Conservation (phyloP, 805 yeast species). For the Candida methanosorbosa region DNA sequence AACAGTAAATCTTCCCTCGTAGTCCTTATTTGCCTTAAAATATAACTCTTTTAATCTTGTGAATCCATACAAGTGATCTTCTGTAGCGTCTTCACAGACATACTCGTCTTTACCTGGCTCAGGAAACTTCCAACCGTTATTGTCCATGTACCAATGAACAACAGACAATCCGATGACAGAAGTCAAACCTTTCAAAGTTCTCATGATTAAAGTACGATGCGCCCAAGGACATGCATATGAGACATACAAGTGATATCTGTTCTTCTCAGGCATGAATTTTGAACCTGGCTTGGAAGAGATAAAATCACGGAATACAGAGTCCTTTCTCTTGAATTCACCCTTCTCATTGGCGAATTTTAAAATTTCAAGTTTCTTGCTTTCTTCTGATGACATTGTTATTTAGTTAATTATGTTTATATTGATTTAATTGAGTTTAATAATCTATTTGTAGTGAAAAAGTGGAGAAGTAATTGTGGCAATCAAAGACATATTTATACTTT, state of each 20-base stretch:
- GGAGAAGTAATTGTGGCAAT: too few species aligned
- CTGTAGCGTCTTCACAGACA: slow-evolving; percentile 37
- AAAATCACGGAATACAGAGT: slow-evolving; percentile 48
- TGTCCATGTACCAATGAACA: slow-evolving; percentile 88
- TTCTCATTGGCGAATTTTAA: slow-evolving; percentile 40
- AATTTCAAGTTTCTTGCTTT: slow-evolving; percentile 27
- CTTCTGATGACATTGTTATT: not conserved
- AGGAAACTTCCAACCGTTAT: slow-evolving; percentile 82
- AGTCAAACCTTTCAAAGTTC: slow-evolving; percentile 67
- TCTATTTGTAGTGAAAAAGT: too few species aligned
- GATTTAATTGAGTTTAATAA: too few species aligned
- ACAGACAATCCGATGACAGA: slow-evolving; percentile 59
- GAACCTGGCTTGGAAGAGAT: slow-evolving; percentile 53
- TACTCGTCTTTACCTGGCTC: slow-evolving; percentile 26
- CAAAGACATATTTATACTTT: too few species aligned
- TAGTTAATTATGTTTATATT: too few species aligned
- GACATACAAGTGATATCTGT: slow-evolving; percentile 81
- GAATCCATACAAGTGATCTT: slow-evolving; percentile 52
- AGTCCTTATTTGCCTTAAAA: slow-evolving; percentile 64
- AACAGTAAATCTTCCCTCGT: slow-evolving; percentile 80
- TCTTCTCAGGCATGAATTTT: slow-evolving; percentile 61
- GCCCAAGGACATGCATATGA: slow-evolving; percentile 97
- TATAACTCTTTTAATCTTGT: slow-evolving; percentile 63
- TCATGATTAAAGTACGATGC: slow-evolving; percentile 67
- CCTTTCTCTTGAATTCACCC: slow-evolving; percentile 49